Evolutionary conservation across 179 eudicot species (phyloP).

Genomic region (Silene coronaria): DNA sequence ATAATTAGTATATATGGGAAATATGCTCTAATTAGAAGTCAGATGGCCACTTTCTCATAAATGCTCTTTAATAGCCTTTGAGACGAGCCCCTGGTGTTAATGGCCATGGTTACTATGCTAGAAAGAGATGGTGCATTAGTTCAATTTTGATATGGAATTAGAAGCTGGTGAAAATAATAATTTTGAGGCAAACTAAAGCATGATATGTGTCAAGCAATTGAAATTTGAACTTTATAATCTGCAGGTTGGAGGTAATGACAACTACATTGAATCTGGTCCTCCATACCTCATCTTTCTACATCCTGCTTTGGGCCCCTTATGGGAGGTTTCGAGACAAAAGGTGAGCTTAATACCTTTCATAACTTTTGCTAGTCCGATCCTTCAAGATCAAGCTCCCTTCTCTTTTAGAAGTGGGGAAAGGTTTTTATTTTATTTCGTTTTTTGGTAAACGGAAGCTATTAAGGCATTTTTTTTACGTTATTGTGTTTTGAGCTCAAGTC

Average conservation of each 20-base stretch:
- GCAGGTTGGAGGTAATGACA: conserved; percentile 72
- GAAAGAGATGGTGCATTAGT: neutral
- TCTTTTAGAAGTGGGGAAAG: neutral
- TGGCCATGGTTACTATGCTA: neutral
- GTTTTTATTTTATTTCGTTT: neutral
- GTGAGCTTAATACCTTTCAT: conserved; percentile 31
- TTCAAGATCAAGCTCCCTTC: conserved; percentile 11
- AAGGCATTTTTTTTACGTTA: no score
- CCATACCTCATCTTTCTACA: conserved; percentile 86
- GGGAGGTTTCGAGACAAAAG: conserved; percentile 93
- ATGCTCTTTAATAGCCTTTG: neutral
- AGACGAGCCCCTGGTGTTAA: neutral
- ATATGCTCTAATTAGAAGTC: neutral
- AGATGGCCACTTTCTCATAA: neutral
- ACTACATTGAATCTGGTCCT: conserved; percentile 71
- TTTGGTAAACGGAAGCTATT: no score
- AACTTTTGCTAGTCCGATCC: neutral
- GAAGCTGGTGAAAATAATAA: neutral
- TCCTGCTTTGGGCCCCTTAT: conserved; percentile 94
- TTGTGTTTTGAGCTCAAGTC: neutral
- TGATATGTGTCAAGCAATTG: conserved; percentile 7
- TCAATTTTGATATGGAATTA: neutral
- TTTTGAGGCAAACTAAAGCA: neutral
- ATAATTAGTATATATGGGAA: neutral
- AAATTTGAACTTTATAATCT: conserved; percentile 16